phyloP scores from a whole-genome alignment of 2,329 filamentous ascomycete species.

The Neofusicoccum umdonicola region DNA sequence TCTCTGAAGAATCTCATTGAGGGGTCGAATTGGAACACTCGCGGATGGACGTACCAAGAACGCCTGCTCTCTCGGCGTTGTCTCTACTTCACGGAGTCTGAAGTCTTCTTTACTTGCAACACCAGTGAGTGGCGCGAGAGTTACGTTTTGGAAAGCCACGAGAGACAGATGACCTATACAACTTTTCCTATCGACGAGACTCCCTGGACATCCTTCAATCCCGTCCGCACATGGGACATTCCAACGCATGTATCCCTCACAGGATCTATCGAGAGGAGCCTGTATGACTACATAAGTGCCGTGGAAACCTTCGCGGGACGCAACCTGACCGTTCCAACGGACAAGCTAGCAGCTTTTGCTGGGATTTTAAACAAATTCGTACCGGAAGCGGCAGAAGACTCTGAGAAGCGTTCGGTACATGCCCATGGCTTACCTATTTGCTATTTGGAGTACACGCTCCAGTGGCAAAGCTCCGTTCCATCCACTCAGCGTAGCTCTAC shows the following conservation, averaged over 20 bases:
- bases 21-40: not conserved
- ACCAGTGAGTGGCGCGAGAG: not conserved
- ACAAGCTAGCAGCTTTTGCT: not conserved
- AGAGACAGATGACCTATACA: not conserved
- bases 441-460: too few species aligned
- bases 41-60: conserved; percentile 17
- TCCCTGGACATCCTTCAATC: too few species aligned
- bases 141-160: not conserved
- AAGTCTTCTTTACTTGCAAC: conserved; percentile 3
- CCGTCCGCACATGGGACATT: not conserved
- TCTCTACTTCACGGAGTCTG: not conserved
- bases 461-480: too few species aligned
- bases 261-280: too few species aligned
- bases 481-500: too few species aligned
- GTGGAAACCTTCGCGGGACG: not conserved
- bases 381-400: too few species aligned
- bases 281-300: not conserved
- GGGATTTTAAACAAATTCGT: not conserved
- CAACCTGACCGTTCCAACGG: not conserved
- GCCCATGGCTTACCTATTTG: too few species aligned
- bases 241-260: not conserved
- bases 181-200: not conserved
- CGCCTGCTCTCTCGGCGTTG: not conserved
- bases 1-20: too few species aligned
- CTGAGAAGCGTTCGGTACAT: too few species aligned